These are phyloP conservation scores for Craterostigma plantagineum DNA, from an alignment of 257 asterid species.

Conservation along the genomic window DNA sequence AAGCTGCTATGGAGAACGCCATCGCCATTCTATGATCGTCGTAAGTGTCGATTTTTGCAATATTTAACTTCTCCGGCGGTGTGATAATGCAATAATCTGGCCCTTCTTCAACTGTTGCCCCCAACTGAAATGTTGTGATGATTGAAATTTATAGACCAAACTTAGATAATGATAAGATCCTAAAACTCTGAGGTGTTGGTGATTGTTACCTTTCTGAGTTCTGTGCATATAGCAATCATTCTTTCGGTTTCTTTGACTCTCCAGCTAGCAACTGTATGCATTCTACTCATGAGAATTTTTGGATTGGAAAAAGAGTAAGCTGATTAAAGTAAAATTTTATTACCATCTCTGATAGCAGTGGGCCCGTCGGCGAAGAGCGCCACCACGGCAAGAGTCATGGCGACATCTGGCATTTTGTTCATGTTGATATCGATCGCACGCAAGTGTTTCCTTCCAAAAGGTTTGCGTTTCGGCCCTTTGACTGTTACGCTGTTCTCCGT, in stretches of 20 bases:
- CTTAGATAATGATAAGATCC: too few species aligned
- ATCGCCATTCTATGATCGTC: conserved; percentile 98
- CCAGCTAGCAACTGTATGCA: conserved; percentile 89
- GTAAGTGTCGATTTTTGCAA: conserved; percentile 72
- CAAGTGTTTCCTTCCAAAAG: conserved; percentile 53
- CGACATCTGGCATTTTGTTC: conserved; percentile 99
- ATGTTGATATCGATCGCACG: conserved; percentile 72
- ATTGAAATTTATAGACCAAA: too few species aligned
- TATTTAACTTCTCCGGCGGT: conserved; percentile 75
- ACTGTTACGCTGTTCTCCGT: conserved; percentile 94
- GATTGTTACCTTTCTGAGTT: conserved; percentile 68
- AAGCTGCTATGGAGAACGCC: conserved; percentile 97
- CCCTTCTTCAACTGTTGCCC: conserved; percentile 94
- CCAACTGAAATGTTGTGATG: conserved; percentile 55
- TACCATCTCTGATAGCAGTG: conserved; percentile 91
- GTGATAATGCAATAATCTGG: conserved; percentile 83
- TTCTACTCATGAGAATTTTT: not conserved
- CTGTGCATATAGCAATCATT: conserved; percentile 96
- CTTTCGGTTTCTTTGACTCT: conserved; percentile 97
- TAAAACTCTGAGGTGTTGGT: too few species aligned
- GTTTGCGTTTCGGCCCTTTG: conserved; percentile 56
- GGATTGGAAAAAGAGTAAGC: too few species aligned
- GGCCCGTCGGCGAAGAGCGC: conserved; percentile 96
- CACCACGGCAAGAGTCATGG: conserved; percentile 96
- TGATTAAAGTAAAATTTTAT: not conserved